Evolutionary conservation across 2,329 filamentous ascomycete species (phyloP), one percentile per base, ranked within the genome.

Genomic region (Sphaceloma murrayae): DNA sequence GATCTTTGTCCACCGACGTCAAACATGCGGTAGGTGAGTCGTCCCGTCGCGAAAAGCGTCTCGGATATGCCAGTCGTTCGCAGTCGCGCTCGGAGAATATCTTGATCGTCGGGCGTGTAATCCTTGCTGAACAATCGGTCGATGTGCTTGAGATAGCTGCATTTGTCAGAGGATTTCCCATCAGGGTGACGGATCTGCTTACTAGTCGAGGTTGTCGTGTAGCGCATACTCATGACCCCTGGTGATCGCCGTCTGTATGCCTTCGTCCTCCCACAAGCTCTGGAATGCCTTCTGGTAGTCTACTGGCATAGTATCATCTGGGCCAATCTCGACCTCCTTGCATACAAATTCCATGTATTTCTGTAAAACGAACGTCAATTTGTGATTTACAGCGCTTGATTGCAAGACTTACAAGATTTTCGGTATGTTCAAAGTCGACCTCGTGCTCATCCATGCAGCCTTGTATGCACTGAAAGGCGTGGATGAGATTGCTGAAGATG

Each of bases 1-100:
- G 86, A 94, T 63, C 88, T 78, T 67, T 94, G 88, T 53, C 88
- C 89, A 74, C 88, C 88, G 34, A 95, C 88, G 59, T 95, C 88
- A 67, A 94, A 94, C 88, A 95, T 94, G 54, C 87, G 80, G 71
- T 94, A 95, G 47, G 87, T 94, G 52, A 95, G 72, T 58, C 94
- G 85, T 53, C 86, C 87, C 53, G 94, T 94, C 62, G 91, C 91
- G 68, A 95, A 94, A 22, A 85, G 91, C 16, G 88, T 95, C 69
- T 94, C 87, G 22, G 87, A 94, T 61, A 95, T 94, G 80, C 88
- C 88, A 17, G 88, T 94, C 2, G 88, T 95, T 78, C 94, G 94
- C 67, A 94, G 85, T 81, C 89, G 87, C 55, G 88, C 94, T 56
- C 87, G 82, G 47, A 95, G 80, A 19, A 95, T 85, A 63, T 95